These are phyloP conservation scores for Nowakowskiella sp. DNA, from an alignment of 192 early-diverging fungal species.

Conservation along the genomic window DNA sequence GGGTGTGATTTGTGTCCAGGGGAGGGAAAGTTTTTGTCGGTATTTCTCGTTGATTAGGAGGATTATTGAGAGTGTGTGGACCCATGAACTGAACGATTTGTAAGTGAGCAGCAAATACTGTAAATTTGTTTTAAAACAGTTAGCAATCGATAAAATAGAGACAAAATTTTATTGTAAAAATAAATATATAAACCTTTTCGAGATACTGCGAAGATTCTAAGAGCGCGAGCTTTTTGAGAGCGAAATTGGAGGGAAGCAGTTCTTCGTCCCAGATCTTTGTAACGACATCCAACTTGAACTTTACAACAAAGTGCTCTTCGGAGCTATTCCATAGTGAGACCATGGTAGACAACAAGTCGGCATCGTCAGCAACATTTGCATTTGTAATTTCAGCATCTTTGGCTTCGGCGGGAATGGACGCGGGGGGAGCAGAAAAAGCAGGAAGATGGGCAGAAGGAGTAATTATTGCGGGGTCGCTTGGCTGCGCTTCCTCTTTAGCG, in stretches of 20 bases:
- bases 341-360: no score
- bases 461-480: neutral
- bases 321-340: no score
- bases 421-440: neutral
- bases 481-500: neutral
- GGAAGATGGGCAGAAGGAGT: neutral
- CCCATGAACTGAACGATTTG: conserved; percentile 20
- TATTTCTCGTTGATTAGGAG: conserved; percentile 89
- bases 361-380: neutral
- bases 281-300: conserved; percentile 41
- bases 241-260: conserved; percentile 39
- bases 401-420: neutral
- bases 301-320: neutral
- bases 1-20: neutral
- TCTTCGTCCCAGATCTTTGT: conserved; percentile 55
- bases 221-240: conserved; percentile 54
- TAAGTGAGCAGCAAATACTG: conserved; percentile 71
- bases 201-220: conserved; percentile 72
- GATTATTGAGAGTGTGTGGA: conserved; percentile 68
- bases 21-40: conserved; percentile 49
- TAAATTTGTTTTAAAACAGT: neutral
- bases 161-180: no score
- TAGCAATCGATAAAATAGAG: conserved; percentile 3
- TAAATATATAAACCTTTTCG: conserved; percentile 20
- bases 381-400: conserved; percentile 7